Evolutionary conservation across 2,329 filamentous ascomycete species (phyloP), one percentile per base, ranked within the genome.

Genomic region (Pestalotiopsis fici): DNA sequence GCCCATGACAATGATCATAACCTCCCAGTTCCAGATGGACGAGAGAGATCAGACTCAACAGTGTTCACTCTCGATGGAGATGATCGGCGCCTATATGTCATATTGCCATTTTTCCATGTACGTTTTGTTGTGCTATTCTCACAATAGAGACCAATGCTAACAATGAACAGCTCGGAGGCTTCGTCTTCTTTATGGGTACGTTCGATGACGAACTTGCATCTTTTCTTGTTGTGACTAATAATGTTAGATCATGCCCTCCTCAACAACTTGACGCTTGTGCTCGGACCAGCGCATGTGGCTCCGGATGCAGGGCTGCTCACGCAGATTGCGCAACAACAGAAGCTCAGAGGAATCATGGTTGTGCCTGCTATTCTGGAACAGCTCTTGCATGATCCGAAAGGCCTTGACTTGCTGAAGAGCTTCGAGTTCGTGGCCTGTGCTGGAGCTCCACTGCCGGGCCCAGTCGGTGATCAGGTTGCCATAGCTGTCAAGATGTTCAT

Each of bases 221-320:
- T n/a, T 43, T 43, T 43, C 39, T 43, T 35, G 18, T n/a, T 31
- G 27, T 28, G 25, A 25, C 28, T 28, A 59, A 28, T 18, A 59
- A 18, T 21, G 28, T n/a, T 23, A 74, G 72, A 69, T 15, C 27
- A 71, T 35, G 37, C 71, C 4, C 69, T 72, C 23, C 64, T 73
- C 23, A 63, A 35, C 15, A 71, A 70, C 39, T 35, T 69, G 1
- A 69, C 69, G 0, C 66, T 62, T 3, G 71, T 74, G 0, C 27
- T 73, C 11, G 71, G 71, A 2, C 73, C 73, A 2, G 70, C 73
- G 6, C 63, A 70, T 50, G n/a, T 71, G 12, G 35, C 69, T 18
- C 72, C 73, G 4, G 71, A 73, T 59, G 67, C 55, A 12, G 11
- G 23, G 5, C 64, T 74, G n/a, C 28, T 74, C n/a, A 71, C 65